Base-by-base conservation (phyloP, 306 rosid species). In the Medicago arabica region DNA sequence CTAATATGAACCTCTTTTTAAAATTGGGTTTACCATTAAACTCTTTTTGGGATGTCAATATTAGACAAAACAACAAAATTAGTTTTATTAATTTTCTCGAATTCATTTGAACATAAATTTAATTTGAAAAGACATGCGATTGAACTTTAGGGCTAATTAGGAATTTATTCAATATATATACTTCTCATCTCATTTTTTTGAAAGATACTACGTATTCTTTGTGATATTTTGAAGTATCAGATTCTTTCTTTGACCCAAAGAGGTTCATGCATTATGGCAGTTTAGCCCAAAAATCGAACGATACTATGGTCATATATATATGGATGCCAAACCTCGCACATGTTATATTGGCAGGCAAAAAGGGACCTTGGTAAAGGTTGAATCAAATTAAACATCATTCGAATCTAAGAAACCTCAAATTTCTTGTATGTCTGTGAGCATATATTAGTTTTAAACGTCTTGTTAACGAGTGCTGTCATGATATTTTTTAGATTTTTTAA, bases 241-340 rank as follows among this genome's bases (percentile, higher is more conserved):
- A 75, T 81, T 62, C 84, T 43, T 69, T 51, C 63, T 72, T 81
- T 81, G 84, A 81, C 84, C 77, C 55, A 62, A 17, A 28, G 36
- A 51, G 78, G 81, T 70, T 75, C 84, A 70, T 81, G 77, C 62
- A 81, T 70, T 71, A 41, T 25, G 51, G 36, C 64, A 69, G 55
- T 66, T 75, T 44, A 61, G 21, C 63, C 49, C 60, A 59, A 74
- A 61, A 11, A 74, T 75, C 71, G 13, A 74, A 60, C 34, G 49
- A 21, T 11, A 9, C 31, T 67, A 57, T 67, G 84, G 54, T 82
- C 69, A 66, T 64, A 65, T 46, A 65, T 67, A 66, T 67, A 16
- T 75, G 71, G 65, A 46, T 67, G 71, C 71, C 58, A 50, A 41
- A 63, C 57, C 39, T 18, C 17, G 71, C 10, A 66, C 67, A 2